phyloP scores from a whole-genome alignment of 768 basidiomycete genomes.

The Clitopilus passeckerianus region DNA sequence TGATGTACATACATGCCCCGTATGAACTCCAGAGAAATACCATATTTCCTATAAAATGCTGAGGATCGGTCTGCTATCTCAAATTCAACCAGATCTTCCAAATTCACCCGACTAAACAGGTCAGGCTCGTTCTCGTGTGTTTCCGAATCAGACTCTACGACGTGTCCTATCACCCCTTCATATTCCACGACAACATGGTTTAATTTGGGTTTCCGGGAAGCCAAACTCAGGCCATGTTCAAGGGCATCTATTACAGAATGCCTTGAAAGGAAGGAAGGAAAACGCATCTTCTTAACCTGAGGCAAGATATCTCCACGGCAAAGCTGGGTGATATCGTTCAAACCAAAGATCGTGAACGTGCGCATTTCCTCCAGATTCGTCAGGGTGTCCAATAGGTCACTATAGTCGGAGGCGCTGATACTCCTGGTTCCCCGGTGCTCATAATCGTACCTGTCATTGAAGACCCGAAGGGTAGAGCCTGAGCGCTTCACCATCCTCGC shows the following conservation, averaged over 20 bases:
- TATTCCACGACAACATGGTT: background rate
- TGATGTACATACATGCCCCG: no score
- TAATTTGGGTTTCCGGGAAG: background rate
- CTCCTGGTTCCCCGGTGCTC: no score
- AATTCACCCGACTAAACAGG: background rate
- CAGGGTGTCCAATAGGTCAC: no score
- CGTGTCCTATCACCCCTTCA: background rate
- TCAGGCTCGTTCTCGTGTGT: background rate
- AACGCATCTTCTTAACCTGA: background rate
- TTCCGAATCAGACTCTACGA: background rate
- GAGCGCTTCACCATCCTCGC: no score
- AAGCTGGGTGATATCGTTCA: background rate
- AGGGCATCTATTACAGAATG: background rate
- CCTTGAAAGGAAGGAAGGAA: background rate
- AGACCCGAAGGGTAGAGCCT: no score
- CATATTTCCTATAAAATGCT: no score
- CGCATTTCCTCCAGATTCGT: no score
- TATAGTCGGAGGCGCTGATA: no score
- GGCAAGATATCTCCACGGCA: background rate
- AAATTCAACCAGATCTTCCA: background rate
- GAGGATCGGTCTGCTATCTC: background rate
- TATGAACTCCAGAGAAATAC: no score
- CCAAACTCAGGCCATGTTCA: background rate
- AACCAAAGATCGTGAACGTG: no score
- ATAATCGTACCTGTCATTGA: no score